These are phyloP conservation scores for Fusarium udum DNA, from an alignment of 2,329 filamentous ascomycete genomes.

Conservation along the genomic window DNA sequence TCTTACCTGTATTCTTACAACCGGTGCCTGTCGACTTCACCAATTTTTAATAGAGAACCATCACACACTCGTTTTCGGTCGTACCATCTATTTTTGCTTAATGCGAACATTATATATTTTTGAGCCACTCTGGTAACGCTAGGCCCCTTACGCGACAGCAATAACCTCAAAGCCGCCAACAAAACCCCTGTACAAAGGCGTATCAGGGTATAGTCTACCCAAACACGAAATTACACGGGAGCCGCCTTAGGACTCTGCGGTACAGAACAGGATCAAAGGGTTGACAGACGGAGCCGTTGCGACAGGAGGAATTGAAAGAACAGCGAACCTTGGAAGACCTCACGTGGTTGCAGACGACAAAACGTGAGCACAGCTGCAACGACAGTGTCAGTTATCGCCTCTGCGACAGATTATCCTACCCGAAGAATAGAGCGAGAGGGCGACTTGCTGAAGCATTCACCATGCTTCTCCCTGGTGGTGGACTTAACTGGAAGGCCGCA, in stretches of 20 bases:
- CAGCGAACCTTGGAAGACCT: background rate
- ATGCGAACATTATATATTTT: slow-evolving; percentile 10
- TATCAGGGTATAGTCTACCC: slow-evolving; percentile 19
- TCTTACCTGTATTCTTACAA: slow-evolving; percentile 13
- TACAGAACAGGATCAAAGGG: background rate
- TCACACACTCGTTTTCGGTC: slow-evolving; percentile 28
- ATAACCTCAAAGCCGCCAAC: slow-evolving; percentile 19
- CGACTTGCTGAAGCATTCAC: slow-evolving; percentile 46
- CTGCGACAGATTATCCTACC: slow-evolving; percentile 18
- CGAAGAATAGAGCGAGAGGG: slow-evolving; percentile 28
- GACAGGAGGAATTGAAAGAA: slow-evolving; percentile 1
- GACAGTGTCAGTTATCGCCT: slow-evolving; percentile 5
- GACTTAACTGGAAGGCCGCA: slow-evolving; percentile 91
- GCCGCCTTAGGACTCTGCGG: background rate
- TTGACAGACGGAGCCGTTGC: slow-evolving; percentile 9
- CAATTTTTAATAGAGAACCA: slow-evolving; percentile 22
- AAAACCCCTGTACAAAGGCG: slow-evolving; percentile 30
- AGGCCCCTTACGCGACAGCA: slow-evolving; percentile 25
- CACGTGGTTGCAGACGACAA: slow-evolving; percentile 20
- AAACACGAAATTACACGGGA: slow-evolving; percentile 7
- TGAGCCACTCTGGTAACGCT: slow-evolving; percentile 15
- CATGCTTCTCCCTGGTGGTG: slow-evolving; percentile 91
- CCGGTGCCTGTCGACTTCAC: background rate
- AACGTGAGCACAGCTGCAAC: slow-evolving; percentile 9
- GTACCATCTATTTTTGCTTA: background rate